These are phyloP conservation scores for Dactylonectria estremocensis DNA, from an alignment of 2,329 filamentous ascomycete species.

Conservation along the genomic window DNA sequence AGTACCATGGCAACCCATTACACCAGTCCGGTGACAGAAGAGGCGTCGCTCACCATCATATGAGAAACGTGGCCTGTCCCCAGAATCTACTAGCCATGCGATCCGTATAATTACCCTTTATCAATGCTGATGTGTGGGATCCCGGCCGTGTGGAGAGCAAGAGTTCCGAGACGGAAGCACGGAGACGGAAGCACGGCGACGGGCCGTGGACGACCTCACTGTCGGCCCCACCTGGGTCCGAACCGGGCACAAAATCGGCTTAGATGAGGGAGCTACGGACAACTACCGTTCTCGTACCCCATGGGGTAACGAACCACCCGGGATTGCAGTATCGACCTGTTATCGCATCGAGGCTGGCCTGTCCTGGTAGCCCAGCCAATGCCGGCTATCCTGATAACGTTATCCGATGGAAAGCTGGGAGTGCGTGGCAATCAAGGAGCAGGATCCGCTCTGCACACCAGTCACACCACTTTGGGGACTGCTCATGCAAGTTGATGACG, in stretches of 20 bases:
- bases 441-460: slow-evolving; percentile 12
- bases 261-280: background rate
- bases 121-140: background rate
- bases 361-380: background rate
- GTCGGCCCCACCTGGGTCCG: slow-evolving; percentile 5
- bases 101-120: background rate
- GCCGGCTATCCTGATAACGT: slow-evolving; percentile 19
- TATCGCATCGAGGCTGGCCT: background rate
- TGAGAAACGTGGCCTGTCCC: background rate
- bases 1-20: background rate
- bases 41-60: background rate
- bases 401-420: slow-evolving; percentile 19
- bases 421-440: slow-evolving; percentile 5
- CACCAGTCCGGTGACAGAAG: background rate
- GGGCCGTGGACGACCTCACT: background rate
- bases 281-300: background rate
- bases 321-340: background rate
- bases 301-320: background rate
- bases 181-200: background rate
- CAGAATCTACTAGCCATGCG: too few relatives aligned
- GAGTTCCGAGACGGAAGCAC: background rate
- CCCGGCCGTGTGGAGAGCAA: background rate
- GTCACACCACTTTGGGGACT: slow-evolving; percentile 12
- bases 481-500: background rate
- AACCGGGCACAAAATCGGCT: background rate